A percentile compares a stretch with the other conserved stretches of the same genome.
Evolutionary conservation across 495 filamentous ascomycete genomes (phyloP).

Genomic region (Penicillium paradoxum): DNA sequence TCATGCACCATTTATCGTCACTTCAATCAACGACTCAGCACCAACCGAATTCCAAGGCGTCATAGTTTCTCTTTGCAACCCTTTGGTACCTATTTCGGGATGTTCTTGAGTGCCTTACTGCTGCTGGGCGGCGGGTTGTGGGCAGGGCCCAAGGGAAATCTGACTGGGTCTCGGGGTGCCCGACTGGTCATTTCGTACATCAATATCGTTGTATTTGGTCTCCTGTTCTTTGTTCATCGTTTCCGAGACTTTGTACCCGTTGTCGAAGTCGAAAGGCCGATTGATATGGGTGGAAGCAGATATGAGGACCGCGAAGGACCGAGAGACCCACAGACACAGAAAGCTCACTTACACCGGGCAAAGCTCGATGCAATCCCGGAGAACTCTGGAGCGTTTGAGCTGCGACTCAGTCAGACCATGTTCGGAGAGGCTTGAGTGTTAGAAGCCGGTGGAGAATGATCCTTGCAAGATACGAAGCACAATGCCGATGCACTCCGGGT

Average conservation of each 20-base stretch:
- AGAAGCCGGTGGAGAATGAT: background rate
- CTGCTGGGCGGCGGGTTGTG: slow-evolving; percentile 51
- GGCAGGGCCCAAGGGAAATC: slow-evolving; percentile 40
- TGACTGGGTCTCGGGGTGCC: slow-evolving; percentile 34
- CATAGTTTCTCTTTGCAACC: slow-evolving; percentile 49
- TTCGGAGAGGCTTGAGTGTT: slow-evolving; percentile 5
- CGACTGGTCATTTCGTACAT: slow-evolving; percentile 57
- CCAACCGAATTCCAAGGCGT: slow-evolving; percentile 35
- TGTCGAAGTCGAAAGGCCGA: slow-evolving; percentile 2
- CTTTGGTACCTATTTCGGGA: slow-evolving; percentile 44
- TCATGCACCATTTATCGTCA: slow-evolving; percentile 52
- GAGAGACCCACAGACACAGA: background rate
- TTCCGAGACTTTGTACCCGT: slow-evolving; percentile 7
- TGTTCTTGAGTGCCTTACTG: slow-evolving; percentile 45
- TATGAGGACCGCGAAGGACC: background rate
- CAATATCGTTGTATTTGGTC: slow-evolving; percentile 53
- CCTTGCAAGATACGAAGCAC: background rate
- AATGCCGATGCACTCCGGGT: background rate
- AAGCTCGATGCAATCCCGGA: background rate
- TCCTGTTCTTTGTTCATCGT: slow-evolving; percentile 29
- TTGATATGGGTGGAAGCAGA: background rate
- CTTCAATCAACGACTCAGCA: slow-evolving; percentile 45
- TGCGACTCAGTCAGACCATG: slow-evolving; percentile 4
- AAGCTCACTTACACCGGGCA: background rate
- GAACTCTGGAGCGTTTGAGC: background rate